These are phyloP conservation scores for Russula dissimulans DNA, from an alignment of 768 basidiomycete genomes.

Conservation along the genomic window DNA sequence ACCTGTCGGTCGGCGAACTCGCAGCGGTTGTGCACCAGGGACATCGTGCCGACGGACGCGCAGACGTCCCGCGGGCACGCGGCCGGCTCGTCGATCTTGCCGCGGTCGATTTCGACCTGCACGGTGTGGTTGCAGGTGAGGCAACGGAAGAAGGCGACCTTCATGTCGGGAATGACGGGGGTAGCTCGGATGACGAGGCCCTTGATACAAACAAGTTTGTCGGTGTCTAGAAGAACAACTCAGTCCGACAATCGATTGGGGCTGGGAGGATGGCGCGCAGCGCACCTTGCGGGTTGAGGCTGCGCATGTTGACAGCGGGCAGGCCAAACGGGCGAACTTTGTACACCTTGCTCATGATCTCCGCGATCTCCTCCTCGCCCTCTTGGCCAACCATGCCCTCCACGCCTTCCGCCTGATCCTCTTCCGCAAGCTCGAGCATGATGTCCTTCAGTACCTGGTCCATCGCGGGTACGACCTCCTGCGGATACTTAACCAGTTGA, in stretches of 20 bases:
- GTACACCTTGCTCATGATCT: conserved; percentile 81
- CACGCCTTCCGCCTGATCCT: conserved; percentile 59
- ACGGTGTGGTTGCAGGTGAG: conserved; percentile 93
- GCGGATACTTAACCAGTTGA: conserved; percentile 88
- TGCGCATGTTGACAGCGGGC: conserved; percentile 83
- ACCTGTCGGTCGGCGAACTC: conserved; percentile 96
- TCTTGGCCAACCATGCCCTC: conserved; percentile 70
- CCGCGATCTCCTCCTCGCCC: conserved; percentile 79
- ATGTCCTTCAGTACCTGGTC: conserved; percentile 92
- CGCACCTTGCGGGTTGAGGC: conserved; percentile 85
- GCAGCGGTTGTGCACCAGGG: conserved; percentile 92
- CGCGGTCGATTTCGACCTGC: conserved; percentile 95
- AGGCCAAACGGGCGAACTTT: conserved; percentile 91
- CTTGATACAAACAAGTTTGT: conserved; percentile 93
- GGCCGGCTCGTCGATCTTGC: conserved; percentile 88
- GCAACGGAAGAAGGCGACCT: conserved; percentile 97
- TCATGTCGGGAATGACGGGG: conserved; percentile 98
- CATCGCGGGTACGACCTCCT: conserved; percentile 95
- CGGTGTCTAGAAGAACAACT: conserved; percentile 59
- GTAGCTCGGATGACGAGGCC: conserved; percentile 96
- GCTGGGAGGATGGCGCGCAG: neutral
- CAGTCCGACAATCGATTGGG: neutral
- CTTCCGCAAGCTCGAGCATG: conserved; percentile 80
- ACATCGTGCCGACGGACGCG: conserved; percentile 80
- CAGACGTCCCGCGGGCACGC: conserved; percentile 93